Conservation (phyloP, 306 rosid species). For the Betula pendula region DNA sequence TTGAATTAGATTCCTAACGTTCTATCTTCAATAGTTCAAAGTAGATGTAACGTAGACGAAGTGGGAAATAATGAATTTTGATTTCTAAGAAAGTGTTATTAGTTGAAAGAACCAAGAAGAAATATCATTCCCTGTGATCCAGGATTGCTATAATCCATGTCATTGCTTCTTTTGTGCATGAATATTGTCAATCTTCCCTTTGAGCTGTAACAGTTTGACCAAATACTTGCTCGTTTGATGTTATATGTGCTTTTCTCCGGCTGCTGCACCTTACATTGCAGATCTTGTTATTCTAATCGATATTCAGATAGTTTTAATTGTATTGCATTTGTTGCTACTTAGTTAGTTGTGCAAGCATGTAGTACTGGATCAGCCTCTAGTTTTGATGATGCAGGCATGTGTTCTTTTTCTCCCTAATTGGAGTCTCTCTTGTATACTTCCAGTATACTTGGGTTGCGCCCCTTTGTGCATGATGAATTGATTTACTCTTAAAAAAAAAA, state of each 20-base stretch:
- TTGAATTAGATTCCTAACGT: background rate
- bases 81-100: background rate
- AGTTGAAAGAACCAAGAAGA: background rate
- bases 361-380: background rate
- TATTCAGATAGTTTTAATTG: background rate
- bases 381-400: too few species aligned
- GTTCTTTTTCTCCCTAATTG: too few species aligned
- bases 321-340: background rate
- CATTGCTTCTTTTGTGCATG: background rate
- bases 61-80: background rate
- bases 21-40: background rate
- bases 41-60: background rate
- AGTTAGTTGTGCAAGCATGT: background rate
- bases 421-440: too few species aligned
- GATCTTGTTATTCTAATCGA: background rate
- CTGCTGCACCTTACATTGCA: background rate
- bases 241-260: background rate
- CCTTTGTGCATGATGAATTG: too few species aligned
- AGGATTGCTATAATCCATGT: background rate
- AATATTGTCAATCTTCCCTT: background rate
- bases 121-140: background rate
- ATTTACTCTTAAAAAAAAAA: too few species aligned
- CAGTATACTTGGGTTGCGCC: too few species aligned
- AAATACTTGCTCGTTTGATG: background rate
- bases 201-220: background rate